Conservation (phyloP, 116 monocot genomes). For the Dioscorea cayenensis region DNA sequence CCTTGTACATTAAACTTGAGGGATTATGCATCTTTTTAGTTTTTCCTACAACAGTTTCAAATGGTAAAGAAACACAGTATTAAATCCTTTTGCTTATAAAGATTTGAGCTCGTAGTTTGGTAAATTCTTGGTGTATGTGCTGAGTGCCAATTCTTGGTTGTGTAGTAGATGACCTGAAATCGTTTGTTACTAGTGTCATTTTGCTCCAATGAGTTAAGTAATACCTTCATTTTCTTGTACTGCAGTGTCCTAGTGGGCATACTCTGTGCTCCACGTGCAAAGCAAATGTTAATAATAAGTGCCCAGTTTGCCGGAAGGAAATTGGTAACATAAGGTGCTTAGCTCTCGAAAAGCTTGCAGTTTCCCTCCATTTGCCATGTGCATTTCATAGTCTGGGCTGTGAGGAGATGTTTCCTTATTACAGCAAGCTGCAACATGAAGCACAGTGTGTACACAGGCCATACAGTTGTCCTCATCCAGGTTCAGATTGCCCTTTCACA, state of each 20-base stretch:
- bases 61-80: too few species aligned
- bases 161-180: too few species aligned
- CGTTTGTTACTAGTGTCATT: too few species aligned
- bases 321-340: constrained; percentile 55
- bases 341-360: constrained; percentile 56
- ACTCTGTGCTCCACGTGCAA: constrained; percentile 54
- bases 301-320: constrained; percentile 47
- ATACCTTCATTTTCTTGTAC: neutral
- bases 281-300: constrained; percentile 33
- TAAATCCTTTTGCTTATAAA: too few species aligned
- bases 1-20: too few species aligned
- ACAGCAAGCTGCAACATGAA: constrained; percentile 46
- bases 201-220: too few species aligned
- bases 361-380: constrained; percentile 45
- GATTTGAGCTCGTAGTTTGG: too few species aligned
- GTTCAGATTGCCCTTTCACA: constrained; percentile 40
- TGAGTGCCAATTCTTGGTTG: too few species aligned
- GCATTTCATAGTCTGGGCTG: constrained; percentile 35
- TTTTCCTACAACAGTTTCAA: too few species aligned
- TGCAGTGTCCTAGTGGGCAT: constrained; percentile 58
- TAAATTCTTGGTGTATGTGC: too few species aligned
- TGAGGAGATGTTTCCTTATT: constrained; percentile 39
- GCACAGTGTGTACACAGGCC: constrained; percentile 38
- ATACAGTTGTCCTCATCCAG: constrained; percentile 48
- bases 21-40: too few species aligned